Evolutionary conservation across 257 asterid species (phyloP).

Genomic region (Voacanga thouarsii): DNA sequence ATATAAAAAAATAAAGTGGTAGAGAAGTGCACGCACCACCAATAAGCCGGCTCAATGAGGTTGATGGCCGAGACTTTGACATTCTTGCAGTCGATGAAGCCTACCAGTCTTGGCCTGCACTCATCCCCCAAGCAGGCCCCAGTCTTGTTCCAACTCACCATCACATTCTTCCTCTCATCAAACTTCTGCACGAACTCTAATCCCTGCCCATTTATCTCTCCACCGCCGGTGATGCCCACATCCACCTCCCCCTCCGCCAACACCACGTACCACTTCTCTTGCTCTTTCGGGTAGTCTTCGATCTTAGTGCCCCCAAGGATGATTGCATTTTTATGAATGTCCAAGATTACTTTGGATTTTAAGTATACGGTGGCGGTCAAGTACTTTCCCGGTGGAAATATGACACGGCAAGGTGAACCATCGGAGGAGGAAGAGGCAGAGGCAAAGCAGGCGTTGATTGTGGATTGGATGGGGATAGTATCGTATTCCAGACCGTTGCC

Average conservation of each 20-base stretch:
- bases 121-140: conserved; percentile 88
- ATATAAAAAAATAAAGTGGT: too few species aligned
- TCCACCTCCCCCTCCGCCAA: conserved; percentile 66
- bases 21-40: conserved; percentile 54
- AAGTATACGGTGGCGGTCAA: conserved; percentile 65
- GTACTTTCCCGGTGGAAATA: conserved; percentile 77
- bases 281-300: conserved; percentile 63
- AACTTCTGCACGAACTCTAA: conserved; percentile 64
- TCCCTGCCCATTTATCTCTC: conserved; percentile 96
- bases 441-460: conserved; percentile 68
- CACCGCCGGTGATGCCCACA: conserved; percentile 91
- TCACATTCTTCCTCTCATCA: conserved; percentile 82
- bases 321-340: conserved; percentile 48
- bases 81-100: conserved; percentile 63
- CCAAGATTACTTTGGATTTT: conserved; percentile 63
- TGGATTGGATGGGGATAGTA: conserved; percentile 64
- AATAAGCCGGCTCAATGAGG: conserved; percentile 72
- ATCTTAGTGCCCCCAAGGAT: conserved; percentile 65
- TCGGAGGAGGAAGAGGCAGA: conserved; percentile 21
- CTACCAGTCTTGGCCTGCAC: conserved; percentile 88
- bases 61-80: conserved; percentile 51
- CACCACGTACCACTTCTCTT: conserved; percentile 77
- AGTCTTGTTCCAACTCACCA: conserved; percentile 90
- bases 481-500: conserved; percentile 68
- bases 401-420: conserved; percentile 54